Percentiles rank a stretch among this genome's conserved stretches.
Conservation (phyloP, 208 protist genomes). For the Acanthamoeba culbertsoni region DNA sequence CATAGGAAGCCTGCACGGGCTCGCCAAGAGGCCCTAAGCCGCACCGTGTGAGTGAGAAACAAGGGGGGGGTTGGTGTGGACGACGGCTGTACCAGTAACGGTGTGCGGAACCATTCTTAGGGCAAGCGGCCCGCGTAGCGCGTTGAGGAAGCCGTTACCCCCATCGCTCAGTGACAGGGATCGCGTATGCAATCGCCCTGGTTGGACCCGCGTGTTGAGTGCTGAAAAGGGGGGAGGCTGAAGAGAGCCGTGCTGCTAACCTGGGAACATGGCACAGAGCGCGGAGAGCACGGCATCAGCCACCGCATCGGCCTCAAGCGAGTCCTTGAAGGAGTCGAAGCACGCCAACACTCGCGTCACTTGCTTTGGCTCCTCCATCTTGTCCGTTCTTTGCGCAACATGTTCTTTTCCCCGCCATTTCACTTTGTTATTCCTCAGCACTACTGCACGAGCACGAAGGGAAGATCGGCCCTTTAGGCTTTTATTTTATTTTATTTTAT, state of each 20-base stretch:
- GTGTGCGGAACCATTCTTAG: neutral
- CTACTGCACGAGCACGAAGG: too few relatives aligned
- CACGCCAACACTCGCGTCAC: conserved; percentile 1
- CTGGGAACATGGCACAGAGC: neutral
- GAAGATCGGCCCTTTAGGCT: too few relatives aligned
- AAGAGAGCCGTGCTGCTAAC: neutral
- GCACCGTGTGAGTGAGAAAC: too few relatives aligned
- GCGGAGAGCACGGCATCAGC: neutral
- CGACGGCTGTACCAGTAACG: neutral
- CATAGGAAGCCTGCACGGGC: neutral
- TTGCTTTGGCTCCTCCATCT: neutral
- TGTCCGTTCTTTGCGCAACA: too few relatives aligned
- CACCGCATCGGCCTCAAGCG: neutral
- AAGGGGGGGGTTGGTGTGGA: too few relatives aligned
- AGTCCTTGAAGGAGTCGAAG: conserved; percentile 48
- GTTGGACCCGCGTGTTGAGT: neutral
- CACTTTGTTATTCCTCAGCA: too few relatives aligned
- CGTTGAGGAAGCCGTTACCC: conserved; percentile 26
- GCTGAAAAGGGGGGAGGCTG: neutral
- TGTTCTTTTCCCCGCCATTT: too few relatives aligned
- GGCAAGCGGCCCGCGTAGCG: neutral
- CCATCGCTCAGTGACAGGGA: conserved; percentile 51
- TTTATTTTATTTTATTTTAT: neutral
- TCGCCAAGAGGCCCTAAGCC: neutral
- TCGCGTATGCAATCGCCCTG: neutral